Evolutionary conservation across 192 early-diverging fungal species (phyloP).

Genomic region (Coemansia guatemalensis): DNA sequence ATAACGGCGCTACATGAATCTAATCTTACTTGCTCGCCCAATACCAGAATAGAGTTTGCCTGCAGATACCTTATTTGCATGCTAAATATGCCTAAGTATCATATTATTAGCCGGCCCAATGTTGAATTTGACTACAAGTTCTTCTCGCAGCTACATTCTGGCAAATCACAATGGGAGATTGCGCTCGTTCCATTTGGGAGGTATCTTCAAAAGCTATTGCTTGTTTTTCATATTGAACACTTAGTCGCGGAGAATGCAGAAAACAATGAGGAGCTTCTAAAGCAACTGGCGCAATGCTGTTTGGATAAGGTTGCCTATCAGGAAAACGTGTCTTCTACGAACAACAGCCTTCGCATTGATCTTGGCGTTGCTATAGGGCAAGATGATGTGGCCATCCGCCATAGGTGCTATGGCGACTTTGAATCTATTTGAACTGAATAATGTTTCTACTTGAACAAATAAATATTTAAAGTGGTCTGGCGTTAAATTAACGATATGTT

Average conservation of each 20-base stretch:
- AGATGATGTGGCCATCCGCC: neutral
- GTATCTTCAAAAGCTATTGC: neutral
- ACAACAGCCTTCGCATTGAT: neutral
- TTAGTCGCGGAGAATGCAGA: neutral
- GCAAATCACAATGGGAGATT: neutral
- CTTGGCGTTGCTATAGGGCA: neutral
- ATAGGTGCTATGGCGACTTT: neutral
- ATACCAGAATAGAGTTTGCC: neutral
- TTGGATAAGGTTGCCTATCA: neutral
- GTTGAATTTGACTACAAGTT: conserved; percentile 7
- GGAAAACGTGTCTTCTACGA: neutral
- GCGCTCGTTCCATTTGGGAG: conserved; percentile 3
- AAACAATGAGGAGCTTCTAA: neutral
- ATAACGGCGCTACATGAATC: neutral
- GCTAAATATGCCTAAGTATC: neutral
- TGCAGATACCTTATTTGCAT: conserved; percentile 6
- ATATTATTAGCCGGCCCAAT: too few species aligned
- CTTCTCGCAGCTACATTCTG: neutral
- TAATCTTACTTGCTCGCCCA: neutral
- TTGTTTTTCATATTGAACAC: neutral
- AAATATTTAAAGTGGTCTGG: too few species aligned
- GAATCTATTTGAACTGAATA: neutral
- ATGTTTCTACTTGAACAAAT: too few species aligned
- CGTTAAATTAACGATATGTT: too few species aligned
- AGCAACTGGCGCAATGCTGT: neutral